Percentiles rank a stretch among this genome's conserved stretches.
Evolutionary conservation across 2,329 filamentous ascomycete genomes (phyloP).

Genomic region (Aureobasidium sp.): DNA sequence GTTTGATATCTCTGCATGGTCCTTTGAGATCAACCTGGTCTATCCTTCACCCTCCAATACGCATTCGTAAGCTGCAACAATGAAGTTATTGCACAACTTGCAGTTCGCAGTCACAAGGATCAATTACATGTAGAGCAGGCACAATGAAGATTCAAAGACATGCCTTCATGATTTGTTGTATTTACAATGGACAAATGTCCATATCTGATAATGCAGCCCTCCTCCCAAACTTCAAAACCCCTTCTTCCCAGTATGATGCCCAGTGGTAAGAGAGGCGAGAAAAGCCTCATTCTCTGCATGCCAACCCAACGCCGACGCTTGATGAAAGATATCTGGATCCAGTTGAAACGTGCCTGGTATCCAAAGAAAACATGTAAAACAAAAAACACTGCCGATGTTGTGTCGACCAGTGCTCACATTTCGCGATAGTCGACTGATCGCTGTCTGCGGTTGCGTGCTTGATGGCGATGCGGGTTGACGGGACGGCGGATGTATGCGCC

Average conservation of each 20-base stretch:
- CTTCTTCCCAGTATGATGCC: not conserved
- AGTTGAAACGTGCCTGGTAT: not conserved
- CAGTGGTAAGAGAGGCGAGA: not conserved
- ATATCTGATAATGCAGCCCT: not conserved
- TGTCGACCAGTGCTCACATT: constrained; percentile 40
- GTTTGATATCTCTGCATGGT: too few species aligned
- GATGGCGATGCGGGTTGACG: constrained; percentile 85
- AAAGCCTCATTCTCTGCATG: not conserved
- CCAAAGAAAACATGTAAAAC: not conserved
- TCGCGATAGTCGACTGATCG: constrained; percentile 88
- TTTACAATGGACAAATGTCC: not conserved
- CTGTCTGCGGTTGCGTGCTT: constrained; percentile 63
- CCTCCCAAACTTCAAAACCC: not conserved
- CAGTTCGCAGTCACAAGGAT: too few species aligned
- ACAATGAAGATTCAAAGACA: not conserved
- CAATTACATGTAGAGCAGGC: not conserved
- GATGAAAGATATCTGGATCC: not conserved
- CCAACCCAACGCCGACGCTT: constrained; percentile 7
- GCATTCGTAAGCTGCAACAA: too few species aligned
- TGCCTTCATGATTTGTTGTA: not conserved
- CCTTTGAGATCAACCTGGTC: too few species aligned
- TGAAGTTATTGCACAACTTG: too few species aligned
- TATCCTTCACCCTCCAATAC: too few species aligned
- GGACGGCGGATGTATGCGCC: constrained; percentile 93
- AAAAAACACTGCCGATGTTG: not conserved